Percentiles rank a stretch among this genome's conserved stretches.
These are phyloP conservation scores for Pulveroboletus sp. DNA, from an alignment of 768 basidiomycete species.

Conservation along the genomic window DNA sequence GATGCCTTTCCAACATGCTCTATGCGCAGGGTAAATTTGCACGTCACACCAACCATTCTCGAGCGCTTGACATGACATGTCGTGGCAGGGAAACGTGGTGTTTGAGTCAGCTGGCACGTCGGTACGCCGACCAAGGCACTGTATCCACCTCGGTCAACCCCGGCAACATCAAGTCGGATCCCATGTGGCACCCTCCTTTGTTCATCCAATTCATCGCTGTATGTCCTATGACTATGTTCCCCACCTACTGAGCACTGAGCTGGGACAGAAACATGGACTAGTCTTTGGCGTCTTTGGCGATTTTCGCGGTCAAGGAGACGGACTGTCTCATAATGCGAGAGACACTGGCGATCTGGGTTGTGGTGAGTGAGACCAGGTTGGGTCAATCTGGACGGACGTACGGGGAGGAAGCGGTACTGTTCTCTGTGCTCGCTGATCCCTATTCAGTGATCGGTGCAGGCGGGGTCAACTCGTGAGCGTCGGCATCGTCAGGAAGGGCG, in stretches of 20 bases:
- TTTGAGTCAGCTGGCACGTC: constrained; percentile 43
- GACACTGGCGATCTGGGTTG: constrained; percentile 89
- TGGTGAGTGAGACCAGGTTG: not conserved
- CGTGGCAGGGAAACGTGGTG: constrained; percentile 42
- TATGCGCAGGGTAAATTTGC: constrained; percentile 49
- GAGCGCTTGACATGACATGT: no score
- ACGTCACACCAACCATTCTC: not conserved
- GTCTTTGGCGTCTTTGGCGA: constrained; percentile 55
- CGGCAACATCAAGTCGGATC: constrained; percentile 35
- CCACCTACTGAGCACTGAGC: no score
- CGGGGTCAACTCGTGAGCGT: constrained; percentile 27
- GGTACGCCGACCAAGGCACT: no score
- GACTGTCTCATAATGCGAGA: constrained; percentile 94
- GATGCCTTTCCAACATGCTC: constrained; percentile 18
- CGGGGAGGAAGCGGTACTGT: constrained; percentile 92
- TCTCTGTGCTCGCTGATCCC: constrained; percentile 94
- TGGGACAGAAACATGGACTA: constrained; percentile 20
- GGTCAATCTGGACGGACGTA: constrained; percentile 45
- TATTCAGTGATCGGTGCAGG: constrained; percentile 82
- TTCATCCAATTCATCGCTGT: no score
- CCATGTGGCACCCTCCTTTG: constrained; percentile 29
- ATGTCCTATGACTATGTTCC: constrained; percentile 1
- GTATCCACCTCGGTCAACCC: constrained; percentile 47
- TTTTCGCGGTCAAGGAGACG: constrained; percentile 88
- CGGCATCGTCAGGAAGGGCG: constrained; percentile 35